Evolutionary conservation across 352 stramenopile species (phyloP), one percentile per base, ranked within the genome.

Genomic region (Phytophthora megakarya): DNA sequence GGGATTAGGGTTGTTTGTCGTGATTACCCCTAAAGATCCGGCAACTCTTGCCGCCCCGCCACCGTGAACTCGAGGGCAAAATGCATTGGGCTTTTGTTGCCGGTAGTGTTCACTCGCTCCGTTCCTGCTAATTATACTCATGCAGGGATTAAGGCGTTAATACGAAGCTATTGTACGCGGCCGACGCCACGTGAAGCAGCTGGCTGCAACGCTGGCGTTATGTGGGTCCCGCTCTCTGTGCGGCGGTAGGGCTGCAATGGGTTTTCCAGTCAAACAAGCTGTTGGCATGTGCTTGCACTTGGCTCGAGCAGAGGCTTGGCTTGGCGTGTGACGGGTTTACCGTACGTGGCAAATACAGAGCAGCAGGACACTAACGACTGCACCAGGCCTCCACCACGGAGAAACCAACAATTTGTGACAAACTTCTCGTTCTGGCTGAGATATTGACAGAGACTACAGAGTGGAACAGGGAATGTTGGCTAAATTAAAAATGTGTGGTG

Each of bases 221-320:
- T 64, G 53, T 69, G 61, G 45, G 23, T 58, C 61, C 61, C 61
- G 61, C 61, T 68, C 61, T 68, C 52, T 68, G 35, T 22, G 23
- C 59, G 33, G 26, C 42, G 28, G 18, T 46, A 49, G 47, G 47
- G 39, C 39, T 60, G 28, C 23, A 12, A 19, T 38, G 13, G 23
- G 51, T 30, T 62, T 60, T 53, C 58, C 40, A 61, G 58, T 61
- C 58, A 54, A 66, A 38, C 48, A 19, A 49, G 11, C 39, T 26
- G 47, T 12, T n/a, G 11, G 15, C 32, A 30, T 25, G 54, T 54
- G 43, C 38, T 53, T 60, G 58, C 30, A 54, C 40, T 45, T 50
- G 44, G 35, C 13, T 47, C 32, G 30, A 30, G 54, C 32, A 66
- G 40, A 60, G 48, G 44, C 48, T 43, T 30, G 18, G n/a, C 23